Percentiles rank a stretch among this genome's conserved stretches.
Conservation (phyloP, 2,329 filamentous ascomycete genomes). For the Emergomyces africanus region DNA sequence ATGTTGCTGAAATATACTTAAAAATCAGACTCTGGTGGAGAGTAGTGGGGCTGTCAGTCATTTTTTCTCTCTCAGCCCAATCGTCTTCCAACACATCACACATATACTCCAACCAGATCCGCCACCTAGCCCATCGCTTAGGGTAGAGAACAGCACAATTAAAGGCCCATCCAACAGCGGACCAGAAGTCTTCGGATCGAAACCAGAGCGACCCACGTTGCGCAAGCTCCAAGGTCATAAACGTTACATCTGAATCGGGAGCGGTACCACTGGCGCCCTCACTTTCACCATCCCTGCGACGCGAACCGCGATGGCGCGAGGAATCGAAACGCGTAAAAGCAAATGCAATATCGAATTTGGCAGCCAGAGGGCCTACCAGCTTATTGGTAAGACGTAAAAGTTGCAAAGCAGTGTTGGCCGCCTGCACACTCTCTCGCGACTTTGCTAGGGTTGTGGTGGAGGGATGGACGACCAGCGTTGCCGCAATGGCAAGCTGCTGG, state of each 20-base stretch:
- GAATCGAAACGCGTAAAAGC: slow-evolving; percentile 41
- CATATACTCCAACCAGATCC: slow-evolving; percentile 65
- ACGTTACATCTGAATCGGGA: slow-evolving; percentile 37
- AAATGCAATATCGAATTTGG: slow-evolving; percentile 60
- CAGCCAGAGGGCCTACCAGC: slow-evolving; percentile 55
- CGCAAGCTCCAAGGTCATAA: slow-evolving; percentile 48
- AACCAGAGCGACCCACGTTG: slow-evolving; percentile 56
- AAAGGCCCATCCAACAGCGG: slow-evolving; percentile 79
- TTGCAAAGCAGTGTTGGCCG: slow-evolving; percentile 53
- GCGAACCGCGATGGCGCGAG: slow-evolving; percentile 21
- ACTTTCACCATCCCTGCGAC: slow-evolving; percentile 14
- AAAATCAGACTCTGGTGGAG: slow-evolving; percentile 29
- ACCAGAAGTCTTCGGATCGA: slow-evolving; percentile 79
- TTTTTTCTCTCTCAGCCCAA: slow-evolving; percentile 24
- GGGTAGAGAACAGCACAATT: slow-evolving; percentile 68
- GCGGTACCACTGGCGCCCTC: slow-evolving; percentile 23
- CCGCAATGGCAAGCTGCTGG: slow-evolving; percentile 62
- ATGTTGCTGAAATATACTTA: slow-evolving; percentile 26
- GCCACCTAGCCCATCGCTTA: slow-evolving; percentile 70
- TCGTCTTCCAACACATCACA: slow-evolving; percentile 33
- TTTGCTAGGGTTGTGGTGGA: slow-evolving; percentile 60
- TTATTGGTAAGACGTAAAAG: slow-evolving; percentile 57
- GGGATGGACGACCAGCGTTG: slow-evolving; percentile 72
- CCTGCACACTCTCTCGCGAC: slow-evolving; percentile 46
- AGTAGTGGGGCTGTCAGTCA: slow-evolving; percentile 3